Base-by-base conservation (phyloP, 2,329 filamentous ascomycete species). In the Emergomyces pasteurianus region DNA sequence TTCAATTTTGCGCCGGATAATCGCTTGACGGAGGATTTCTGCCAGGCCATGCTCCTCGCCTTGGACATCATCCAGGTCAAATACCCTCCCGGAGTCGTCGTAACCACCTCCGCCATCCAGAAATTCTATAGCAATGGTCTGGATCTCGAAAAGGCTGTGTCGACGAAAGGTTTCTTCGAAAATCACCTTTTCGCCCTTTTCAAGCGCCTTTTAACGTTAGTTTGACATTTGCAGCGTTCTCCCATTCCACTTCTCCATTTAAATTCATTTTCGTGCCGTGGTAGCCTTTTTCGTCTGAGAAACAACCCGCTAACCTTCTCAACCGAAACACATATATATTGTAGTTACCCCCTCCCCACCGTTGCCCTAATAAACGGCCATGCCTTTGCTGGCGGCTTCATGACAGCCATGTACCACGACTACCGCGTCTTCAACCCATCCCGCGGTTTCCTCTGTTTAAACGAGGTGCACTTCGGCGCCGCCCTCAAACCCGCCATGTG, bases 101-200 rank as follows among this genome's bases (percentile, higher is more conserved):
- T 92, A 62, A 92, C 89, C 5, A 92, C 89, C 0, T 88, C 85
- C 49, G 83, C 80, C 55, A 87, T 92, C 62, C 72, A 78, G 58
- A 94, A 94, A 70, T 92, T 92, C 79, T 94, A 88, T 77, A 86
- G 82, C 72, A 92, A 92, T 74, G 89, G 89, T 0, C 80, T 94
- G n/a, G 88, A 94, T 72, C 81, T 92, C 16, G 79, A 84, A 46
- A 82, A 88, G 70, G 86, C 85, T n/a, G 69, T 79, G 40, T 73
- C 75, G 36, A 83, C 82, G 0, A 79, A 83, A 1, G 79, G 79
- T 2, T 92, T 88, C 77, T 83, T 84, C 67, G 75, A 82, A 1
- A 72, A 79, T 14, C 78, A 79, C 58, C 74, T 91, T 12, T 91
- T 85, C 74, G 77, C 77, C 16, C 72, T 92, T 1, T 91, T 86